phyloP scores from a whole-genome alignment of 106 monocot genomes.

The Acorus calamus region DNA sequence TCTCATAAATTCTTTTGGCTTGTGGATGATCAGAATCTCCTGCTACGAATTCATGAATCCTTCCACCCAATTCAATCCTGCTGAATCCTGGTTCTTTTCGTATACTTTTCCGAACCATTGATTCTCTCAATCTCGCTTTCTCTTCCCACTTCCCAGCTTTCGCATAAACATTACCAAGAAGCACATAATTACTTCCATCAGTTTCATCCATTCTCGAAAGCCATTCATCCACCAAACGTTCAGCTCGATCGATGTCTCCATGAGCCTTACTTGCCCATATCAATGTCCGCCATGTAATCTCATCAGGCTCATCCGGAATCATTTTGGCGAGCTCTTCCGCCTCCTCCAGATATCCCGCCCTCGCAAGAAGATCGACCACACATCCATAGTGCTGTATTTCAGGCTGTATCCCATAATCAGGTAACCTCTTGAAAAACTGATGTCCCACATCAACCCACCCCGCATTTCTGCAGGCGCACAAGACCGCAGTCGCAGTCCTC shows the following conservation, averaged over 20 bases:
- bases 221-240: conserved; percentile 19
- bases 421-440: conserved; percentile 25
- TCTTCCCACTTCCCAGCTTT: conserved; percentile 17
- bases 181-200: conserved; percentile 16
- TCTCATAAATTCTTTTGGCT: conserved; percentile 21
- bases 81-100: conserved; percentile 29
- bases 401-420: conserved; percentile 16
- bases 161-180: conserved; percentile 27
- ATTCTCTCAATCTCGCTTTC: conserved; percentile 14
- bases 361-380: conserved; percentile 45
- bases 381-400: conserved; percentile 56
- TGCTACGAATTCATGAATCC: conserved; percentile 35
- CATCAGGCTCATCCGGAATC: conserved; percentile 36
- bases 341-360: conserved; percentile 28
- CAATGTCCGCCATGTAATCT: conserved; percentile 35
- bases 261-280: conserved; percentile 37
- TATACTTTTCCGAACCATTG: conserved; percentile 13
- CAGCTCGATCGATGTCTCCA: conserved; percentile 19
- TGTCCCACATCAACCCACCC: conserved; percentile 34
- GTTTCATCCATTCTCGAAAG: conserved; percentile 3
- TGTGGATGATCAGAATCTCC: conserved; percentile 30
- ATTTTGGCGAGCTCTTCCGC: conserved; percentile 26
- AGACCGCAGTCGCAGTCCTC: conserved; percentile 22
- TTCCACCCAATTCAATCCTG: conserved; percentile 41
- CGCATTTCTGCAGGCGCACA: conserved; percentile 38